phyloP scores from a whole-genome alignment of 176 grass and related monocot species.

The Carex scoparia region DNA sequence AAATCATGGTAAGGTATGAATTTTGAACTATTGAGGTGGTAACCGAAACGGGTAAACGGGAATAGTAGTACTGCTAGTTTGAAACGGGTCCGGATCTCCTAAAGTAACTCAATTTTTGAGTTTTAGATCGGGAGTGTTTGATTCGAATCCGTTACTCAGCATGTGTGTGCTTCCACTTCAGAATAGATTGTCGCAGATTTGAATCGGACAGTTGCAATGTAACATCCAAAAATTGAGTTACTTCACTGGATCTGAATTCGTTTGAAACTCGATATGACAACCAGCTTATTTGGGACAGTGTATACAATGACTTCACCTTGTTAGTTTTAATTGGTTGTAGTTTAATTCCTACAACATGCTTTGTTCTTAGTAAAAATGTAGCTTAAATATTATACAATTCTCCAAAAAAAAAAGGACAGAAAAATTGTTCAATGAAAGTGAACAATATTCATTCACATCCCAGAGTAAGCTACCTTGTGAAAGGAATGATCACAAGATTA shows the following conservation, averaged over 20 bases:
- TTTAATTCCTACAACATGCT: background rate
- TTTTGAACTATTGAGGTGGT: too few relatives aligned
- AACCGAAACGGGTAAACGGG: background rate
- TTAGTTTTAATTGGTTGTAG: background rate
- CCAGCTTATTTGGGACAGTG: background rate
- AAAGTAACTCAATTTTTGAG: too few relatives aligned
- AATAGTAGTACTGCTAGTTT: background rate
- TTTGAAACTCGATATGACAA: background rate
- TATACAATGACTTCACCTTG: background rate
- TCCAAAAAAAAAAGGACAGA: background rate
- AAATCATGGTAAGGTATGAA: too few relatives aligned
- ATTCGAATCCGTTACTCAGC: too few relatives aligned
- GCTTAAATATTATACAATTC: constrained; percentile 1
- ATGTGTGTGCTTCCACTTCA: too few relatives aligned
- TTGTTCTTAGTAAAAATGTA: background rate
- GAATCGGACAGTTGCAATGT: too few relatives aligned
- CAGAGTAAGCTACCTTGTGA: background rate
- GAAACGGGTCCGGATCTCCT: too few relatives aligned
- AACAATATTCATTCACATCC: constrained; percentile 20
- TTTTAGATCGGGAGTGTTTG: too few relatives aligned
- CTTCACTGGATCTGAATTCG: too few relatives aligned
- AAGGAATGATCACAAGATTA: constrained; percentile 10
- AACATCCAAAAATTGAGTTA: too few relatives aligned
- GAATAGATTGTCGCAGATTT: too few relatives aligned
- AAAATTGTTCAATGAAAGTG: constrained; percentile 1